Base-by-base conservation (phyloP, 257 asterid species). In the Rhazya stricta region DNA sequence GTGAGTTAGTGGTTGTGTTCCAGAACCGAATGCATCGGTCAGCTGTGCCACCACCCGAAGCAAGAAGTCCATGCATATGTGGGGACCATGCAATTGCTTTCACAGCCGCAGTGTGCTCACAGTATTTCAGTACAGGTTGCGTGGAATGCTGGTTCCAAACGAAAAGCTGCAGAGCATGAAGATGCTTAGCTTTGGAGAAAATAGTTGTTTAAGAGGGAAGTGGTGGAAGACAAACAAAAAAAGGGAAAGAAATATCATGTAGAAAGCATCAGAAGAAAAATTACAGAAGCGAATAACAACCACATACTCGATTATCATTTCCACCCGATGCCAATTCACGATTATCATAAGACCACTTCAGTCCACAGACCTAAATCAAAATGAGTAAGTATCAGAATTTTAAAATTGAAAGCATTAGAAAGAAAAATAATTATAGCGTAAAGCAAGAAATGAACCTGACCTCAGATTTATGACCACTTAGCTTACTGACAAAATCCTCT, bases 11-110 rank as follows among this genome's bases (percentile, higher is more conserved):
- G 73, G 94, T 89, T 7, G 99, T 94, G 76, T 92, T 94, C 99
- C 98, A 94, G 73, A 94, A 91, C 34, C 96, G 96, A 77, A 94
- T 94, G 89, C 99, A 91, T 65, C 99, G 77, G 78, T 94, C 99
- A 72, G 98, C 99, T 34, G 99, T 94, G 45, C 98, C 99, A 58
- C 99, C 99, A 7, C 98, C 99, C 57, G 98, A 94, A 78, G 99
- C 99, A 56, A 94, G 96, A 73, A 92, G 96, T n/a, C 99, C 99
- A 70, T 94, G 94, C 73, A 89, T 88, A 86, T 94, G 99, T 66
- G 99, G 99, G 9, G 98, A 94, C 99, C 99, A 94, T 34, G 99
- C 95, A 79, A 94, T 94, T 67, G 99, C 99, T 84, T 94, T 94
- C 16, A 94, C 99, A 75, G 99, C 99, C 57, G 99, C 99, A 72